Percentiles rank a stretch among this genome's conserved stretches.
phyloP scores from a whole-genome alignment of 169 alveolate genomes.

The Plasmodium inui region DNA sequence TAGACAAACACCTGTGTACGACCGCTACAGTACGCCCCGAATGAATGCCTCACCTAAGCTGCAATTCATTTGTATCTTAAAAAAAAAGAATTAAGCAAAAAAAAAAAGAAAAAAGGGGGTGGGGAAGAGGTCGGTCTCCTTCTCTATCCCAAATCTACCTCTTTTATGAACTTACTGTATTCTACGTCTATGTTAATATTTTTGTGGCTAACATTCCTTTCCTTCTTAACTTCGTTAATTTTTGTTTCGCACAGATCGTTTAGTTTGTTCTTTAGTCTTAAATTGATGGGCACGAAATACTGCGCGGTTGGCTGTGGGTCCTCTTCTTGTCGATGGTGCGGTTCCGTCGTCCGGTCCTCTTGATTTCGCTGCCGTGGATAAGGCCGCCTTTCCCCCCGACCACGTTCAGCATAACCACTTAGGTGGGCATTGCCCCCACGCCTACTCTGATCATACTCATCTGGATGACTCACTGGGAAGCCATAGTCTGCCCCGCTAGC shows the following conservation, averaged over 20 bases:
- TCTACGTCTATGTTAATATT: slow-evolving; percentile 45
- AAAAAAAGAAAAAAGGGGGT: background rate
- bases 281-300: slow-evolving; percentile 68
- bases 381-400: background rate
- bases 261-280: slow-evolving; percentile 63
- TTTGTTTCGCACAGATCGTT: slow-evolving; percentile 60
- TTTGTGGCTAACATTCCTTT: background rate
- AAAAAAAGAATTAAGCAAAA: background rate
- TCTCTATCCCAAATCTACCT: slow-evolving; percentile 45
- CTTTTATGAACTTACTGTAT: slow-evolving; percentile 61
- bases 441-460: background rate
- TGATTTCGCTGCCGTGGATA: background rate
- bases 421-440: background rate
- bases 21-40: background rate
- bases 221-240: slow-evolving; percentile 28
- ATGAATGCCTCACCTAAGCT: background rate
- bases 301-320: background rate
- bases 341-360: background rate
- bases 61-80: background rate
- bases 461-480: background rate
- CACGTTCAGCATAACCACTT: background rate
- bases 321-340: background rate
- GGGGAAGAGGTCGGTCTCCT: background rate
- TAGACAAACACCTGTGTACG: background rate
- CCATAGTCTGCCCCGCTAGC: slow-evolving; percentile 4